These are phyloP conservation scores for Knoxdaviesia capensis DNA, from an alignment of 2,329 filamentous ascomycete genomes.

Conservation along the genomic window DNA sequence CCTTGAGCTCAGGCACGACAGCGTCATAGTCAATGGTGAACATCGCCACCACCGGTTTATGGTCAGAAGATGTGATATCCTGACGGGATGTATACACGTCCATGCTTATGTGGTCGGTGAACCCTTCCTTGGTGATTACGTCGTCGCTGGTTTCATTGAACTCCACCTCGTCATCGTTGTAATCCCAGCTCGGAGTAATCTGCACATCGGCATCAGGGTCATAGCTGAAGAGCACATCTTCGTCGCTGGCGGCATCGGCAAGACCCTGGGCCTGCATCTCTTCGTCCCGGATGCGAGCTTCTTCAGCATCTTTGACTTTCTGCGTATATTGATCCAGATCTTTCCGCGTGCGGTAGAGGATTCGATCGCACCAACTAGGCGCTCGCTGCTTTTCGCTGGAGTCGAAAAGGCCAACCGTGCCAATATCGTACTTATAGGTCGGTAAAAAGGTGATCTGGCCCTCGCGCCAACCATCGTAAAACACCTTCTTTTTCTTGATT, in stretches of 20 bases:
- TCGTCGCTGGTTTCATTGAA: constrained; percentile 20
- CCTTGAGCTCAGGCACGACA: constrained; percentile 67
- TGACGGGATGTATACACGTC: constrained; percentile 74
- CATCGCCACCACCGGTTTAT: constrained; percentile 73
- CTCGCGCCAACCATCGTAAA: constrained; percentile 85
- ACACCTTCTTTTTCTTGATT: constrained; percentile 56
- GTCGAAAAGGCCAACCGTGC: constrained; percentile 83
- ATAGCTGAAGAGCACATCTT: constrained; percentile 76
- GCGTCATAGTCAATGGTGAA: constrained; percentile 77
- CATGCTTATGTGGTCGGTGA: constrained; percentile 17
- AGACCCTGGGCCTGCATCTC: constrained; percentile 71
- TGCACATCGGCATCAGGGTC: constrained; percentile 59
- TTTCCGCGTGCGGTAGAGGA: constrained; percentile 61
- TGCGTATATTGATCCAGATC: constrained; percentile 48
- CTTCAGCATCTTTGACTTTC: constrained; percentile 41
- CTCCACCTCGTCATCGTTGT: constrained; percentile 35
- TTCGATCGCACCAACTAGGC: constrained; percentile 93
- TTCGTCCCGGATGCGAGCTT: constrained; percentile 52
- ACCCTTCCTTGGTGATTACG: constrained; percentile 36
- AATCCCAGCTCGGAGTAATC: constrained; percentile 61
- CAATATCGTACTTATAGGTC: constrained; percentile 94
- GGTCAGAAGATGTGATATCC: constrained; percentile 76
- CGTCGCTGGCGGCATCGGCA: constrained; percentile 53
- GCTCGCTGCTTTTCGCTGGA: constrained; percentile 84
- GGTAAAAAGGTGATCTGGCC: constrained; percentile 75